Evolutionary conservation across 2,329 filamentous ascomycete species (phyloP).

Genomic region (Penicillium sp.): DNA sequence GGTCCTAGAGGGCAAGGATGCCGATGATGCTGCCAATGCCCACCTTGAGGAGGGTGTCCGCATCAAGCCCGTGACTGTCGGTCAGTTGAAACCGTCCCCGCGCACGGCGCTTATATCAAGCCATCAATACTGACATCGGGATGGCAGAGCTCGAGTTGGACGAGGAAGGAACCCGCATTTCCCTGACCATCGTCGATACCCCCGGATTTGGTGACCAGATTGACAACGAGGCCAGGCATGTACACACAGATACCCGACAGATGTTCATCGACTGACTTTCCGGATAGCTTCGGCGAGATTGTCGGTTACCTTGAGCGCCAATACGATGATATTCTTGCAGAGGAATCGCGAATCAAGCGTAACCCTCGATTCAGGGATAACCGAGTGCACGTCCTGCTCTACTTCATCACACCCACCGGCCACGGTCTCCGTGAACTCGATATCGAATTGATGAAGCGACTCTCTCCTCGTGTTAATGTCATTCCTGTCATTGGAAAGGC

Average conservation of each 20-base stretch:
- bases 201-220: slow-evolving; percentile 98
- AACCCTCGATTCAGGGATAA: slow-evolving; percentile 99
- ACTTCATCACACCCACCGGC: slow-evolving; percentile 98
- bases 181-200: slow-evolving; percentile 96
- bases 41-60: slow-evolving; percentile 95
- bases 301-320: slow-evolving; percentile 98
- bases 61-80: slow-evolving; percentile 97
- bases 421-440: slow-evolving; percentile 98
- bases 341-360: slow-evolving; percentile 99
- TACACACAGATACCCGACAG: slow-evolving; percentile 13
- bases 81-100: slow-evolving; percentile 54
- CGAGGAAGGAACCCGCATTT: slow-evolving; percentile 97
- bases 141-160: slow-evolving; percentile 83
- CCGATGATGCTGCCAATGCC: slow-evolving; percentile 82
- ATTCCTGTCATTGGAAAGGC: slow-evolving; percentile 99
- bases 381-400: slow-evolving; percentile 94
- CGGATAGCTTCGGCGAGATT: slow-evolving; percentile 85
- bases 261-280: slow-evolving; percentile 27
- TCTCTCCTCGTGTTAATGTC: slow-evolving; percentile 96
- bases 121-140: slow-evolving; percentile 33
- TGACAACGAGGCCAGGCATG: slow-evolving; percentile 95
- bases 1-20: slow-evolving; percentile 87
- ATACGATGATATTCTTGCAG: slow-evolving; percentile 98
- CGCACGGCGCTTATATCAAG: slow-evolving; percentile 2
- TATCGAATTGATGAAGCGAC: slow-evolving; percentile 99